phyloP scores from a whole-genome alignment of 257 asterid genomes.

The Osmanthus fragrans region DNA sequence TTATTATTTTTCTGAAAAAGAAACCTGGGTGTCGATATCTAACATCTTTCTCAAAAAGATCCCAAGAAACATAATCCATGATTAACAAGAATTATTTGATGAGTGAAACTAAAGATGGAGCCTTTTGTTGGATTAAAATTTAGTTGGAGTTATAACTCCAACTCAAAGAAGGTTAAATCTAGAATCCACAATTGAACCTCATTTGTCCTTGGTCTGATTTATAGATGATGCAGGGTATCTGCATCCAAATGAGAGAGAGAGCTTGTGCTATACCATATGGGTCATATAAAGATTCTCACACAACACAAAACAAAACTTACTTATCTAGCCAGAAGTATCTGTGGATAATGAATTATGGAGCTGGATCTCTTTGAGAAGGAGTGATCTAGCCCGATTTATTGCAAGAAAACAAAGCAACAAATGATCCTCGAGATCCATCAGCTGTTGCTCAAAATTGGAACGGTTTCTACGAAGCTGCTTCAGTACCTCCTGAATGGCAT shows the following conservation, averaged over 20 bases:
- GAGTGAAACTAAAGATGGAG: background rate
- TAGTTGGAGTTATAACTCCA: background rate
- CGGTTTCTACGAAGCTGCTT: constrained; percentile 67
- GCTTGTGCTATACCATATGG: background rate
- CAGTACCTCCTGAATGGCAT: constrained; percentile 64
- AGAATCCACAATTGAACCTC: background rate
- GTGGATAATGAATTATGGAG: constrained; percentile 24
- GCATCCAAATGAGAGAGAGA: background rate
- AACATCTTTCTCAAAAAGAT: background rate
- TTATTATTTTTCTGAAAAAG: background rate
- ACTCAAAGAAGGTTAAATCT: background rate
- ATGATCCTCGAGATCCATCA: constrained; percentile 84
- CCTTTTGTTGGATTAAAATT: background rate
- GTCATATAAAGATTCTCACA: background rate
- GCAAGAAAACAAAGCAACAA: constrained; percentile 75
- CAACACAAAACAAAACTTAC: constrained; percentile 15
- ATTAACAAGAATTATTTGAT: background rate
- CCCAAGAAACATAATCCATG: background rate
- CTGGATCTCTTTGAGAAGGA: constrained; percentile 56
- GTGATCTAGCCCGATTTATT: constrained; percentile 68
- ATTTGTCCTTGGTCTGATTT: background rate
- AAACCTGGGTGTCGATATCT: background rate
- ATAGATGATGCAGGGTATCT: background rate
- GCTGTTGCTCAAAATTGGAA: constrained; percentile 52
- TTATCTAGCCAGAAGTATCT: constrained; percentile 18